Evolutionary conservation across 306 rosid species (phyloP).

Genomic region (Lithocarpus polystachyus): DNA sequence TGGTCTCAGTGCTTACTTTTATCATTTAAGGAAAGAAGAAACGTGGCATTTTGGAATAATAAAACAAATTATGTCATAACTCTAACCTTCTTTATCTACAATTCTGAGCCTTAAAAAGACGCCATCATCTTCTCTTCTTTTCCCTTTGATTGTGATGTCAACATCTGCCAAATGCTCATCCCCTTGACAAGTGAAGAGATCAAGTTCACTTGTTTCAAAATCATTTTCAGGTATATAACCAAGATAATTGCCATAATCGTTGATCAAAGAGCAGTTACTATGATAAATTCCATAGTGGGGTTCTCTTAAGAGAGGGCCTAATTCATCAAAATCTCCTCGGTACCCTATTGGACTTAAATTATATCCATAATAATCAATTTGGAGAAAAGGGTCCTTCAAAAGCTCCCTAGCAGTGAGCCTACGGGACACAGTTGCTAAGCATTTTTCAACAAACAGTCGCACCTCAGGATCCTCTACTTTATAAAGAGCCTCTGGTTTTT

Average conservation of each 20-base stretch:
- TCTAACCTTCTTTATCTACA: conserved; percentile 84
- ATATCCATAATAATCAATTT: conserved; percentile 58
- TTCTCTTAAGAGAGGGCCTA: conserved; percentile 42
- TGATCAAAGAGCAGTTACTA: conserved; percentile 33
- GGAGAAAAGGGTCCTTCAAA: conserved; percentile 82
- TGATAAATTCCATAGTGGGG: conserved; percentile 44
- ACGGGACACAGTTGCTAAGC: conserved; percentile 73
- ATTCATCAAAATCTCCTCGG: conserved; percentile 57
- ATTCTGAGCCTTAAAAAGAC: conserved; percentile 89
- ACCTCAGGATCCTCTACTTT: conserved; percentile 77
- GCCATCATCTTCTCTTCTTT: conserved; percentile 66
- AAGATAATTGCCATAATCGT: conserved; percentile 41
- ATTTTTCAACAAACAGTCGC: conserved; percentile 74
- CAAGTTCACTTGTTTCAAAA: conserved; percentile 47
- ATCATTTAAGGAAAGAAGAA: conserved; percentile 3
- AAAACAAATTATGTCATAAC: conserved; percentile 5
- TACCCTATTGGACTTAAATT: conserved; percentile 39
- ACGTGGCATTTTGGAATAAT: conserved; percentile 2
- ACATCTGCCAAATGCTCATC: conserved; percentile 58
- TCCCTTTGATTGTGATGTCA: conserved; percentile 71
- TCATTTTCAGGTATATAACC: conserved; percentile 46
- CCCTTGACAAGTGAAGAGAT: conserved; percentile 70
- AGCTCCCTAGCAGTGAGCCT: conserved; percentile 88
- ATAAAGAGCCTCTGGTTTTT: conserved; percentile 77
- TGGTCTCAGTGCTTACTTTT: conserved; percentile 10